phyloP scores from a whole-genome alignment of 352 stramenopile species.

The Globisporangium perplexum region DNA sequence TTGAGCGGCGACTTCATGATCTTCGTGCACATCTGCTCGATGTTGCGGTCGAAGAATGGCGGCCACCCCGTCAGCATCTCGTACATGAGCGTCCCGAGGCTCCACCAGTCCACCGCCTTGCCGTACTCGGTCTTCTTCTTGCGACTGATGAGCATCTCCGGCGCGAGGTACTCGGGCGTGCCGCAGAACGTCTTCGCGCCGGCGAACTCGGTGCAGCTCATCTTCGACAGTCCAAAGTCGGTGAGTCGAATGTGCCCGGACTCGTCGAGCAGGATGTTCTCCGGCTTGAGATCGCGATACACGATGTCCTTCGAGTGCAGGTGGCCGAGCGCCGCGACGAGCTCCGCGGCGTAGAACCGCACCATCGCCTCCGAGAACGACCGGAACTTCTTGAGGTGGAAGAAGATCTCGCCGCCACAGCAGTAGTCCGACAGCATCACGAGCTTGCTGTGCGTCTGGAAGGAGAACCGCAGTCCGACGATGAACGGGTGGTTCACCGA shows the following conservation, averaged over 20 bases:
- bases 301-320: slow-evolving; percentile 91
- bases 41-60: slow-evolving; percentile 91
- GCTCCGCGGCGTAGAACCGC: slow-evolving; percentile 92
- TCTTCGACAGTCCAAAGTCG: slow-evolving; percentile 93
- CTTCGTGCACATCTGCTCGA: slow-evolving; percentile 89
- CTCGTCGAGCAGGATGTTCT: slow-evolving; percentile 93
- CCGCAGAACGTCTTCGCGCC: slow-evolving; percentile 87
- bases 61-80: slow-evolving; percentile 94
- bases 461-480: slow-evolving; percentile 91
- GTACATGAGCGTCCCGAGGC: slow-evolving; percentile 91
- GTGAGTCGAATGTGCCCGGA: slow-evolving; percentile 90
- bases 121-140: slow-evolving; percentile 89
- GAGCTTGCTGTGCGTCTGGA: slow-evolving; percentile 89
- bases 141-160: slow-evolving; percentile 87
- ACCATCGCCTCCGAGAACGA: slow-evolving; percentile 88
- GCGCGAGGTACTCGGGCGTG: slow-evolving; percentile 84
- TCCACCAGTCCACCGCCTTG: slow-evolving; percentile 93
- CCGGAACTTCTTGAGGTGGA: slow-evolving; percentile 89
- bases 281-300: slow-evolving; percentile 90
- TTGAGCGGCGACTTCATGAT: slow-evolving; percentile 88
- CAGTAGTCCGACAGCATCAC: slow-evolving; percentile 91
- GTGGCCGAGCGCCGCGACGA: slow-evolving; percentile 85
- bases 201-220: slow-evolving; percentile 64
- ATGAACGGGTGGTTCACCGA: slow-evolving; percentile 96
- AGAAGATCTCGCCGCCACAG: slow-evolving; percentile 90